Conservation (phyloP, 768 basidiomycete species). For the Mycena haematopus region DNA sequence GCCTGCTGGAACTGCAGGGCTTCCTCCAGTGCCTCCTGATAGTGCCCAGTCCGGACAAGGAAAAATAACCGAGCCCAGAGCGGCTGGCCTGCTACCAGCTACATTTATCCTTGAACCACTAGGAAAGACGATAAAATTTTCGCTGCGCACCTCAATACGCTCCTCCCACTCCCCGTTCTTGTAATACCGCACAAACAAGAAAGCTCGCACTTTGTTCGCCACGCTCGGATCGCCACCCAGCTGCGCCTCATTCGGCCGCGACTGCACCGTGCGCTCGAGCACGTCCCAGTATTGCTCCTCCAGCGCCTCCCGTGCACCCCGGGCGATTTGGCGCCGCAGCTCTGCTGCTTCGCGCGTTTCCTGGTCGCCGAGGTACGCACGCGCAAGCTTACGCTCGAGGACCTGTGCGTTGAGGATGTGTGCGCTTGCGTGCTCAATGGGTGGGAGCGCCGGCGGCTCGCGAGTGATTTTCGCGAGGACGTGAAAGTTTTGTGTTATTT, state of each 20-base stretch:
- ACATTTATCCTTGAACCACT: conserved; percentile 15
- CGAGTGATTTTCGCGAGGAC: conserved; percentile 77
- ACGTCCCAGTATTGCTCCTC: conserved; percentile 91
- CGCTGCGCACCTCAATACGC: conserved; percentile 76
- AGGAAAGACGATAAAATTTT: neutral
- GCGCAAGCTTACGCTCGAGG: conserved; percentile 83
- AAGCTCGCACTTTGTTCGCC: conserved; percentile 89
- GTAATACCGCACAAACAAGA: conserved; percentile 81
- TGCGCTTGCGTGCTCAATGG: conserved; percentile 79
- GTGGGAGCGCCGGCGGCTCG: conserved; percentile 78
- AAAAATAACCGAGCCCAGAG: conserved; percentile 96
- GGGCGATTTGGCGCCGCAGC: conserved; percentile 76
- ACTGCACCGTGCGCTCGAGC: conserved; percentile 81
- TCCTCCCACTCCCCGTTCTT: conserved; percentile 86
- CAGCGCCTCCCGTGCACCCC: conserved; percentile 79
- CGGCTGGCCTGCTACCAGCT: conserved; percentile 87
- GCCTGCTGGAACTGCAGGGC: conserved; percentile 72
- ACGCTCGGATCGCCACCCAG: conserved; percentile 93
- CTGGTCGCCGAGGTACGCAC: conserved; percentile 72
- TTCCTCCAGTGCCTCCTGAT: conserved; percentile 80
- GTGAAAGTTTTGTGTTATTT: conserved; percentile 74
- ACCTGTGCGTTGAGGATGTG: conserved; percentile 83
- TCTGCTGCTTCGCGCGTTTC: conserved; percentile 70
- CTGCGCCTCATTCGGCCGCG: conserved; percentile 81
- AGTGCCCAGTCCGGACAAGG: conserved; percentile 86